Base-by-base conservation (phyloP, 139 green algal species). In the Picochlorum sp. region DNA sequence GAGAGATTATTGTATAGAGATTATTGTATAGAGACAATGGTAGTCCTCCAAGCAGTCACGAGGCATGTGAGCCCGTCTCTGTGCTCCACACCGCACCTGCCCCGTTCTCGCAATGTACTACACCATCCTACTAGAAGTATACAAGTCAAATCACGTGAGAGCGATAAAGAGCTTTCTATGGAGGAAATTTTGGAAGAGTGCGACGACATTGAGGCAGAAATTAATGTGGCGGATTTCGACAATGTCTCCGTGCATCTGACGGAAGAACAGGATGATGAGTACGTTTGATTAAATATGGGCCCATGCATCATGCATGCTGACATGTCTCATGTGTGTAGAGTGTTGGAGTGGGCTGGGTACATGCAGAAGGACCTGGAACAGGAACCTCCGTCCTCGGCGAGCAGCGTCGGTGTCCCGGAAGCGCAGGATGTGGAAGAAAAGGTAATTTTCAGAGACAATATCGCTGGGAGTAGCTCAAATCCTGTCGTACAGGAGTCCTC, bases 171-270 rank as follows among this genome's bases (percentile, higher is more conserved):
- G 47, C 16, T 21, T 20, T 21, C 47, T 1, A 21, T 26, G 4
- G n/a, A 54, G 47, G 47, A 54, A 21, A 26, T 54, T 10, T 26
- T 54, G 47, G 18, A 26, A 13, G 47, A 54, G 15, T 54, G 47
- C 47, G 47, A 54, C n/a, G 47, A 54, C 18, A 21, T 54, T 54
- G 47, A 54, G 47, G 47, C 47, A 54, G 47, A 21, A 21, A 54
- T 54, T 21, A 10, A 24, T 54, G 47, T 54, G 18, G 47, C 47
- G n/a, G 47, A 54, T 21, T 54, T 54, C 15, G 47, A 54, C 18
- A 54, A 54, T 20, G 47, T 54, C 47, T 21, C 18, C 16, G 47
- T 54, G 47, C 47, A 54, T 54, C 47, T 54, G 8, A 41, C 8
- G 1, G 8, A 41, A 11, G 47, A 54, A 54, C 18, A 54, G n/a